These are phyloP conservation scores for Blastomyces silverae DNA, from an alignment of 2,329 filamentous ascomycete genomes.

Conservation along the genomic window DNA sequence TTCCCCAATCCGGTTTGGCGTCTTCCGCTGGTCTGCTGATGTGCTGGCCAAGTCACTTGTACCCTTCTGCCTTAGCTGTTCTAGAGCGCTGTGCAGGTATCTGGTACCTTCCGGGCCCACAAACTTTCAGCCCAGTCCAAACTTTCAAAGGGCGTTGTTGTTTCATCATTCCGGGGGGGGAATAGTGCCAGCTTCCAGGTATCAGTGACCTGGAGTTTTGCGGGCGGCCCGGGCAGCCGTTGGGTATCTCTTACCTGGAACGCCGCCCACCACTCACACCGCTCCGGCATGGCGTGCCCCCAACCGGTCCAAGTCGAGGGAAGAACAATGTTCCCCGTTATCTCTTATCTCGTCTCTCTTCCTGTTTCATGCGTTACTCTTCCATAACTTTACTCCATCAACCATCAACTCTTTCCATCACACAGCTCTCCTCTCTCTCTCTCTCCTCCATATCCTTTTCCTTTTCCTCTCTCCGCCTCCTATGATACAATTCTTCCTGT, in stretches of 20 bases:
- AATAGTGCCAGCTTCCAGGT: background rate
- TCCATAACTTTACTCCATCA: no score
- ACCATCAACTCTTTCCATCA: no score
- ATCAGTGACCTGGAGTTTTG: background rate
- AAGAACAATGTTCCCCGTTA: no score
- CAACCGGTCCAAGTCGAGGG: background rate
- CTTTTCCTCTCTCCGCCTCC: no score
- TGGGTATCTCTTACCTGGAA: constrained; percentile 1
- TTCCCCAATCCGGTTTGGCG: background rate
- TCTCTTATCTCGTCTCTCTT: no score
- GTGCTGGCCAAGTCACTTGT: background rate
- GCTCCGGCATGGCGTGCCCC: background rate
- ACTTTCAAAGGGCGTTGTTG: no score
- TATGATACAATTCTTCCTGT: no score
- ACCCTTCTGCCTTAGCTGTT: background rate
- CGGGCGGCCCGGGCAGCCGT: background rate
- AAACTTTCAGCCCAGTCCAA: no score
- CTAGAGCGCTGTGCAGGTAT: background rate
- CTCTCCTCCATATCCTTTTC: background rate
- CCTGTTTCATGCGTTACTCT: no score
- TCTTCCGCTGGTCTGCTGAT: background rate
- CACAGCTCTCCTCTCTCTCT: background rate
- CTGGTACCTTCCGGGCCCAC: background rate
- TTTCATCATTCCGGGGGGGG: background rate
- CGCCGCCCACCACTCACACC: background rate